Percentiles rank a stretch among this genome's conserved stretches.
phyloP scores from a whole-genome alignment of 2,329 filamentous ascomycete genomes.

The Aspergillus fructus region DNA sequence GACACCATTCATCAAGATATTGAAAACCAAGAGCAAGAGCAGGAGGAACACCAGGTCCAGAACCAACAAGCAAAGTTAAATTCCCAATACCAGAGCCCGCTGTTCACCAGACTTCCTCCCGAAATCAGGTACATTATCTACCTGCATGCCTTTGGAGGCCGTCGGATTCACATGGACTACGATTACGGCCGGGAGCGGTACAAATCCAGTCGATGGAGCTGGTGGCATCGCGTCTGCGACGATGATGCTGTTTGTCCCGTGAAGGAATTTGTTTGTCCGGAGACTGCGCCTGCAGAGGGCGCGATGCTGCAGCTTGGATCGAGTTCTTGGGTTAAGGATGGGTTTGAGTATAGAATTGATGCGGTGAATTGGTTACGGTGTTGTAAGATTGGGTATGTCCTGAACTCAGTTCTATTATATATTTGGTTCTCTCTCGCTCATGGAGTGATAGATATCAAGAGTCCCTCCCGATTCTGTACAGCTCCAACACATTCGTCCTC shows the following conservation, averaged over 20 bases:
- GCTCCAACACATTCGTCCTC: slow-evolving; percentile 11
- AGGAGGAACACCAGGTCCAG: no score
- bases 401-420: no score
- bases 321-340: slow-evolving; percentile 4
- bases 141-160: slow-evolving; percentile 1
- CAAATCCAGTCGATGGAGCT: not conserved
- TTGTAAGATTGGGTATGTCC: slow-evolving; percentile 3
- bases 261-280: slow-evolving; percentile 10
- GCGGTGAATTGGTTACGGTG: slow-evolving; percentile 9
- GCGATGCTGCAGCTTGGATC: slow-evolving; percentile 9
- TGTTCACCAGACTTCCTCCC: slow-evolving; percentile 6
- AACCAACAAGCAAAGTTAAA: not conserved
- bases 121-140: slow-evolving; percentile 11
- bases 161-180: slow-evolving; percentile 10
- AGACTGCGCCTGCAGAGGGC: slow-evolving; percentile 10
- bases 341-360: slow-evolving; percentile 11
- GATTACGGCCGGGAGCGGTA: not conserved
- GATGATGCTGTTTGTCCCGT: slow-evolving; percentile 4
- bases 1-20: no score
- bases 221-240: slow-evolving; percentile 15
- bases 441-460: not conserved
- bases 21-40: not conserved
- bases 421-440: no score
- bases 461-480: not conserved
- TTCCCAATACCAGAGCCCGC: slow-evolving; percentile 3